Base-by-base conservation (phyloP, 2,329 filamentous ascomycete genomes). In the Ophiocordyceps camponoti-rufipedis region DNA sequence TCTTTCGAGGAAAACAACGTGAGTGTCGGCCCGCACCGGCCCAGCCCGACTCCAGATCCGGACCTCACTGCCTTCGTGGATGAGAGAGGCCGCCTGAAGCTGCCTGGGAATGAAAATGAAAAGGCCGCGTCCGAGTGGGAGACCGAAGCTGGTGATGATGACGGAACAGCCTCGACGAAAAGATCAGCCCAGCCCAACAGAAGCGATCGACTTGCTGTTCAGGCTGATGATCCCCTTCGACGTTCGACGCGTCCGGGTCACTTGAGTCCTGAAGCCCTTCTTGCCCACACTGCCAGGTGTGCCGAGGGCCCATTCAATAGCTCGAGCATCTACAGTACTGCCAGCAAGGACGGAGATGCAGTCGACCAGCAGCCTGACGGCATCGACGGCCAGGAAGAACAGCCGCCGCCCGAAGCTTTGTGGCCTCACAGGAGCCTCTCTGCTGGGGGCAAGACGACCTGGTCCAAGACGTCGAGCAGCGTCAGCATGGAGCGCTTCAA, bases 401-500 rank as follows among this genome's bases (percentile, higher is more conserved):
- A 33, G 28, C 18, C 16, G 33, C 41, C n/a, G 9, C 41, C 43
- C 2, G 33, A 13, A 2, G 40, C 32, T 31, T 33, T 43, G 33
- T 33, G 32, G 29, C 42, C 46, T 11, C 49, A 47, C 28, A 45
- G 38, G 12, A 47, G 41, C 33, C 18, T 41, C 8, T 42, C 35
- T 12, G 47, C 32, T 33, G 47, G 48, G 12, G 41, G 48, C 11
- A 38, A 35, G 31, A 41, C 45, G n/a, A 53, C 51, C 49, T 40
- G 53, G 45, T 51, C 59, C n/a, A 52, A 55, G 48, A 39, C 62
- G 46, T 63, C 62, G 2, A 58, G 55, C 48, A 60, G 59, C 23
- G 54, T 55, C 3, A 61, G 59, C 28, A 61, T 57, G 1, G 67
- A 71, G 39, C 68, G 64, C 0, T 72, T 72, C 54, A 58, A 59